Conservation (phyloP, 2,329 filamentous ascomycete genomes). For the Apiospora rasikravindrae region DNA sequence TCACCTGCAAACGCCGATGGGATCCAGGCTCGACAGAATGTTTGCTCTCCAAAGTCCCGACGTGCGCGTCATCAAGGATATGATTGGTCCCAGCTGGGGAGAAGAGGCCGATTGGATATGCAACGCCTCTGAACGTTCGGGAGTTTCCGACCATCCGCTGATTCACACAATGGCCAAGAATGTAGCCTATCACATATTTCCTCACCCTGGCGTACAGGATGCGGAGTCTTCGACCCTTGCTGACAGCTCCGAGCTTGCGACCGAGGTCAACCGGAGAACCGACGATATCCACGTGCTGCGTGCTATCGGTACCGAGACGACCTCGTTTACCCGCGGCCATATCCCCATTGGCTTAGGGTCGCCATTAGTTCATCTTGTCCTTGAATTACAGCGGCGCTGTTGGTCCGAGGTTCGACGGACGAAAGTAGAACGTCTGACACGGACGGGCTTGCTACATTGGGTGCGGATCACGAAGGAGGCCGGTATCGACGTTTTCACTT, state of each 20-base stretch:
- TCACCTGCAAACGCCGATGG: background rate
- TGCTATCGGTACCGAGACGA: background rate
- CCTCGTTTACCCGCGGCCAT: background rate
- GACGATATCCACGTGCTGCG: background rate
- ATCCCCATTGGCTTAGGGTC: background rate
- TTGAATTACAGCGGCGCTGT: too few relatives aligned
- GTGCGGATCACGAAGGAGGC: background rate
- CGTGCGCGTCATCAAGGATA: background rate
- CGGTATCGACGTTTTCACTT: background rate
- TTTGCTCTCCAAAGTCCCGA: rapidly evolving
- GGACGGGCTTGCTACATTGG: background rate
- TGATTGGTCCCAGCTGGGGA: background rate
- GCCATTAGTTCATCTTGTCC: background rate
- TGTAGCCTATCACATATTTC: background rate
- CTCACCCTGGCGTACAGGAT: too few relatives aligned
- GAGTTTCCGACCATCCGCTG: rapidly evolving
- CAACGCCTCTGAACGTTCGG: background rate
- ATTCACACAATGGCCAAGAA: background rate
- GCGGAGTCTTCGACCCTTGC: too few relatives aligned
- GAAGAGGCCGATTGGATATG: background rate
- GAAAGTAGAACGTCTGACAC: background rate
- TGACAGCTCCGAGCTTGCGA: background rate
- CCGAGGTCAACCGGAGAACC: background rate
- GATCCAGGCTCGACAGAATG: background rate
- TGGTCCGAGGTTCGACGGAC: too few relatives aligned